Base-by-base conservation (phyloP, 2,329 filamentous ascomycete genomes). In the Dactylellina haptotyla region DNA sequence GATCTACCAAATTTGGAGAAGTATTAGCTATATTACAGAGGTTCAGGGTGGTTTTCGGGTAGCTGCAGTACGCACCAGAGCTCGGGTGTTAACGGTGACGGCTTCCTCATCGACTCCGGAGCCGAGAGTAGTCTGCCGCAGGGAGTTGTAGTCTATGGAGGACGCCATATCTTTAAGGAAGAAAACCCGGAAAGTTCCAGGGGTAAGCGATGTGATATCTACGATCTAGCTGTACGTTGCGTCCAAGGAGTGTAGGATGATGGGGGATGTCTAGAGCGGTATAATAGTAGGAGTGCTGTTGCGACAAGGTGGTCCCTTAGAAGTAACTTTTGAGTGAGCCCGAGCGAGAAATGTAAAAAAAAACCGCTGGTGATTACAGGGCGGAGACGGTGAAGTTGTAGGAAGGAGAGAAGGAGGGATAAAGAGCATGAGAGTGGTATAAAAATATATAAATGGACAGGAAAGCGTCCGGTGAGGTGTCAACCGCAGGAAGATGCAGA, bases 41-140 rank as follows among this genome's bases (percentile, higher is more conserved):
- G 8, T 23, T 20, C 6, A 14, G 18, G 12, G 16, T 4, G 6
- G 6, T 16, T 3, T 53, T 37, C 30, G 26, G 41, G 20, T 43
- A 57, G 43, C 10, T 16, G 45, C 20, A 56, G 20, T n/a, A 62
- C 67, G 12, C 45, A 78, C 77, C 78, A 99, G 82, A 45, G 95
- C 95, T 79, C 96, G 87, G 53, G 95, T 99, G 80, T 99, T 97
- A 79, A 99, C 95, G 0, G 95, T 99, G 65, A 99, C 95, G 43
- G 95, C 95, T 82, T 98, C 95, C 81, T 98, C 95, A 78, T 96
- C 92, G 74, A 93, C 90, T 76, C 91, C 91, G 66, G 92, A 90
- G 65, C 87, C 88, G 83, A 99, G 87, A 25, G 95, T 95, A 78
- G 92, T 90, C 77, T 94, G 93, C 79, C 92, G 90, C 76, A 99